Evolutionary conservation across 139 green algal genomes (phyloP).

Genomic region (Tetraselmis striata): DNA sequence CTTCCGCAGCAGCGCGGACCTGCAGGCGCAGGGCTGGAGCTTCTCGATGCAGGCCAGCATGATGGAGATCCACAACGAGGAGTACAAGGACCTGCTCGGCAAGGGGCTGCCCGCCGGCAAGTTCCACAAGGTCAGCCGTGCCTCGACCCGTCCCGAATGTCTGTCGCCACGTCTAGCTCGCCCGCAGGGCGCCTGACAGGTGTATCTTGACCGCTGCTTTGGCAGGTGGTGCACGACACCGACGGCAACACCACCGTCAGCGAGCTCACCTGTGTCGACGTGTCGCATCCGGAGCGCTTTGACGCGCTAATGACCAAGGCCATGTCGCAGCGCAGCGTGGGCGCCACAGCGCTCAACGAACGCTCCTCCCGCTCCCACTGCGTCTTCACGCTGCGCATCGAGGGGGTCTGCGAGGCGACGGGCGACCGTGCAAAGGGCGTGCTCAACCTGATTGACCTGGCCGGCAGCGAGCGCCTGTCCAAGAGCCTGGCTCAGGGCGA

Average conservation of each 20-base stretch:
- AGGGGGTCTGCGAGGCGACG: background rate
- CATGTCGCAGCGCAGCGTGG: slow-evolving; percentile 18
- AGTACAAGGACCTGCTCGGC: slow-evolving; percentile 70
- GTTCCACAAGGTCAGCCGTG: background rate
- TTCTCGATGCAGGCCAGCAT: slow-evolving; percentile 81
- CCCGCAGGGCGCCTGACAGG: slow-evolving; percentile 27
- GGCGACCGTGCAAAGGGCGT: background rate
- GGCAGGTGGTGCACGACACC: slow-evolving; percentile 59
- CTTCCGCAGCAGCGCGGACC: slow-evolving; percentile 40
- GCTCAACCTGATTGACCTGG: slow-evolving; percentile 50
- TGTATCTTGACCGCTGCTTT: background rate
- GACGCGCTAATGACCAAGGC: slow-evolving; percentile 21
- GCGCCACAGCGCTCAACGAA: slow-evolving; percentile 24
- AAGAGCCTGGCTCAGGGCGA: slow-evolving; percentile 24
- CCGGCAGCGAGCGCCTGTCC: slow-evolving; percentile 35
- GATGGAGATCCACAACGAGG: slow-evolving; percentile 96
- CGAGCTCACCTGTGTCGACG: slow-evolving; percentile 57
- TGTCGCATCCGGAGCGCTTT: slow-evolving; percentile 27
- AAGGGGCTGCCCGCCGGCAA: slow-evolving; percentile 26
- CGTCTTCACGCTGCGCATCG: slow-evolving; percentile 39
- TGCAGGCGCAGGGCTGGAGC: slow-evolving; percentile 68
- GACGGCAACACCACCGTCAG: slow-evolving; percentile 50
- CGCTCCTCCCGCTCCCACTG: slow-evolving; percentile 40
- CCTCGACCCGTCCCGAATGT: too few species aligned
- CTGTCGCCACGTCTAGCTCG: too few species aligned